These are phyloP conservation scores for Botrytis pseudocinerea DNA, from an alignment of 2,329 filamentous ascomycete genomes.

Conservation along the genomic window DNA sequence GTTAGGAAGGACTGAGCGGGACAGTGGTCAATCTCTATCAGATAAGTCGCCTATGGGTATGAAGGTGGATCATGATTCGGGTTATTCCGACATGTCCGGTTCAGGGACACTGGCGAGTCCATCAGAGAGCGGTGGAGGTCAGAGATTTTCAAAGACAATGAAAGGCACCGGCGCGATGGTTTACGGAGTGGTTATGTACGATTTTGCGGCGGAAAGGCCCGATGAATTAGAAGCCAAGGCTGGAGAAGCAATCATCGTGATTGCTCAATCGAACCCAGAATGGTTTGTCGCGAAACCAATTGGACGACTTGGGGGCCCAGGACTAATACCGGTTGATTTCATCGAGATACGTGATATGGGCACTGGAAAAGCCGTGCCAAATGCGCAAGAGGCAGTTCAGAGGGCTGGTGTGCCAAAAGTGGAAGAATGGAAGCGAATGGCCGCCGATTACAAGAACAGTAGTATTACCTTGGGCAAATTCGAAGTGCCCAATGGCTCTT, in stretches of 20 bases:
- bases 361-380: conserved; percentile 76
- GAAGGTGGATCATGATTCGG: conserved; percentile 82
- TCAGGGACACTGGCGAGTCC: conserved; percentile 38
- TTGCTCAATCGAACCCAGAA: conserved; percentile 96
- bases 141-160: conserved; percentile 44
- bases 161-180: conserved; percentile 82
- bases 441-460: conserved; percentile 97
- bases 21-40: conserved; percentile 68
- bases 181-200: conserved; percentile 95
- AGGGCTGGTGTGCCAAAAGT: conserved; percentile 90
- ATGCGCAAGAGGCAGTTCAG: conserved; percentile 81
- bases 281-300: conserved; percentile 99
- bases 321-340: conserved; percentile 93
- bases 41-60: conserved; percentile 53
- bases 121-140: conserved; percentile 39
- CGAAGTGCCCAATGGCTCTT: conserved; percentile 55
- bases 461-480: conserved; percentile 96
- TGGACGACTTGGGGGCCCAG: conserved; percentile 89
- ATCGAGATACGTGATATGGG: conserved; percentile 95
- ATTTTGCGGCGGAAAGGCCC: conserved; percentile 92
- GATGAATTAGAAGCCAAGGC: conserved; percentile 95
- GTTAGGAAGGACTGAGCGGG: conserved; percentile 86
- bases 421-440: conserved; percentile 99
- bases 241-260: conserved; percentile 96
- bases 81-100: conserved; percentile 66